Conservation (phyloP, 2,329 filamentous ascomycete genomes). For the Arthrobotrys iridis region DNA sequence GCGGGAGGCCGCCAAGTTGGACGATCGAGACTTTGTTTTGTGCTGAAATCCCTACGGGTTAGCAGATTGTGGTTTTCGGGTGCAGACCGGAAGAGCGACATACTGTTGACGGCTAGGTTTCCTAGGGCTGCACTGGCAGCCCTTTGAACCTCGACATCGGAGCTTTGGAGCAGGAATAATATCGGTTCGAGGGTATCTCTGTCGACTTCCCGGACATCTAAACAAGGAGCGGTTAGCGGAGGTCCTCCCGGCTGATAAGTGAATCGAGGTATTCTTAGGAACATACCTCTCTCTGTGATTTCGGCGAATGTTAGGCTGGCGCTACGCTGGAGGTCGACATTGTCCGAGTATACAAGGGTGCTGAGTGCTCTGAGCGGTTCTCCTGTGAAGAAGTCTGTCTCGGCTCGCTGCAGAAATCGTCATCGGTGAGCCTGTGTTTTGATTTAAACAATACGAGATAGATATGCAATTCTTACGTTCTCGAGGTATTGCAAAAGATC, state of each 20-base stretch:
- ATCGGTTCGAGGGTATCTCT: conserved; percentile 95
- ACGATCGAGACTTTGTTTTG: conserved; percentile 99
- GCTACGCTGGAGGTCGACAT: conserved; percentile 96
- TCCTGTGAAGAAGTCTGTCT: conserved; percentile 98
- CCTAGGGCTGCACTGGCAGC: conserved; percentile 95
- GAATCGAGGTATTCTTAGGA: background rate
- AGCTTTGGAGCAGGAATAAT: conserved; percentile 90
- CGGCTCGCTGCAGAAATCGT: conserved; percentile 73
- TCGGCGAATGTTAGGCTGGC: conserved; percentile 98
- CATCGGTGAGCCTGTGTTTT: conserved; percentile 16
- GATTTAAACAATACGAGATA: conserved; percentile 4
- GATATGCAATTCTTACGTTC: conserved; percentile 72
- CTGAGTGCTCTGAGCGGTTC: conserved; percentile 92
- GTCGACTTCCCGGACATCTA: conserved; percentile 96
- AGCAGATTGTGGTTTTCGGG: conserved; percentile 49
- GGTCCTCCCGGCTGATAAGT: conserved; percentile 13
- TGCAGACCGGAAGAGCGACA: conserved; percentile 58
- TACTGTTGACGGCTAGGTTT: conserved; percentile 97
- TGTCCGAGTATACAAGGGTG: conserved; percentile 97
- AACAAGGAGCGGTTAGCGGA: conserved; percentile 34
- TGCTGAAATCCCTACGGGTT: conserved; percentile 70
- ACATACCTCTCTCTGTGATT: conserved; percentile 92
- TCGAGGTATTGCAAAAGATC: conserved; percentile 95
- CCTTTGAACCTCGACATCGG: conserved; percentile 95
- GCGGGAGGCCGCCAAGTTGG: conserved; percentile 84